Conservation (phyloP, 768 basidiomycete genomes). For the Amylocystis lapponica region DNA sequence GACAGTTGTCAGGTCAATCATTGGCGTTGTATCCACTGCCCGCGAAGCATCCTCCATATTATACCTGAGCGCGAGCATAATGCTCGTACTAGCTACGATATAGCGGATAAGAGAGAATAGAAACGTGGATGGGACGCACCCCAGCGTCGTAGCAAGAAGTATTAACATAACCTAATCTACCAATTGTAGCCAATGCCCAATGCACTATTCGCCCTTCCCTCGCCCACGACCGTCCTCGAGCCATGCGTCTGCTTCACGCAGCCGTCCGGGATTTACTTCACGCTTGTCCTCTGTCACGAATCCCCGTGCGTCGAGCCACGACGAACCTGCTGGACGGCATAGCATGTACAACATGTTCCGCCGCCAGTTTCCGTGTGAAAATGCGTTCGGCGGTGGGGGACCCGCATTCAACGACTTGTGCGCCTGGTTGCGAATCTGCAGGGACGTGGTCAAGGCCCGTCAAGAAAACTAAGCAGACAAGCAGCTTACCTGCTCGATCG, state of each 20-base stretch:
- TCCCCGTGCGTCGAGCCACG: slow-evolving; percentile 67
- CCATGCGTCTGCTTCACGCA: slow-evolving; percentile 23
- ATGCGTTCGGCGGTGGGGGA: slow-evolving; percentile 75
- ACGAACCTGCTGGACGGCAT: slow-evolving; percentile 74
- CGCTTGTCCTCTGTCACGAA: slow-evolving; percentile 68
- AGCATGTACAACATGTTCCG: slow-evolving; percentile 71
- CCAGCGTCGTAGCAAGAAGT: too few relatives aligned
- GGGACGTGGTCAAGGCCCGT: not conserved
- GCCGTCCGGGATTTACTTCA: slow-evolving; percentile 64
- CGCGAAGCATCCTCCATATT: too few relatives aligned
- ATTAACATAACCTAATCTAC: too few relatives aligned
- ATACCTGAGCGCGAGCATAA: not conserved
- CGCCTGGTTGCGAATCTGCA: slow-evolving; percentile 80
- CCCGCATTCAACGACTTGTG: slow-evolving; percentile 64
- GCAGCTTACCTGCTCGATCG: slow-evolving; percentile 82
- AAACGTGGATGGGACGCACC: too few relatives aligned
- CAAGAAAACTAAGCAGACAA: slow-evolving; percentile 1
- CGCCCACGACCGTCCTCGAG: too few relatives aligned
- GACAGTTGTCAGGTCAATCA: too few relatives aligned
- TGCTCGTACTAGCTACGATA: not conserved
- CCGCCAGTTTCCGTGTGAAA: slow-evolving; percentile 73
- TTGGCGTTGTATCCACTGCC: too few relatives aligned
- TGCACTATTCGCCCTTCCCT: too few relatives aligned
- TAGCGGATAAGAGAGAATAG: not conserved
- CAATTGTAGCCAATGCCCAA: too few relatives aligned